Evolutionary conservation across 176 grass and related monocot species (phyloP), one percentile per base, ranked within the genome.

Genomic region (Juncus effusus): DNA sequence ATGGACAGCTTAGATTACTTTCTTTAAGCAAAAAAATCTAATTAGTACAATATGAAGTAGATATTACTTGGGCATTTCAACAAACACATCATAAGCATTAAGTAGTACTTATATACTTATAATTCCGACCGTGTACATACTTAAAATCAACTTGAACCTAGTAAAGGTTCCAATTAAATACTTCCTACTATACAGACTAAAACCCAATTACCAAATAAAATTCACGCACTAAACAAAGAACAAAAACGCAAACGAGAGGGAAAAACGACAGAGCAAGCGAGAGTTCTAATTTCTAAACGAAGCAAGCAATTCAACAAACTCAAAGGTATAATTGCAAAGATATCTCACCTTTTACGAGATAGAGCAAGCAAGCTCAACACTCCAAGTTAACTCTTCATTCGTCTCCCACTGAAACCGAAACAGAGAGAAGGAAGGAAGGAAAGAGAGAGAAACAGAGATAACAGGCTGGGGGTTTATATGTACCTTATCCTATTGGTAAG

Each of bases 401-500:
- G 47, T 28, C 5, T n/a, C 42, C 51, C 37, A 35, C 59, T 37
- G 45, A 42, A 41, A 54, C 38, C 49, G 9, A 36, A 36, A 16
- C 7, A 41, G 47, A 42, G 44, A 50, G 76, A 56, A 49, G 37
- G 35, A 14, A 10, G 19, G 19, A 28, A 28, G 19, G 19, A 28
- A 28, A 40, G 49, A n/a, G 67, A 40, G 8, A 77, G 64, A 57
- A 47, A 52, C 42, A 42, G 16, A 42, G 16, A n/a, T 28, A 56
- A 58, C 6, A 57, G 7, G 41, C 8, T 28, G 37, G 12, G 49
- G 37, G 67, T 41, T 60, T 61, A 61, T 54, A 62, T 62, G 70
- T 70, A 58, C 77, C 77, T 79, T 79, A 79, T 79, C 77, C 77
- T 72, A 53, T 79, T 38, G 49, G 47, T 54, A 69, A 61, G 42